These are phyloP conservation scores for Salvia rosmarinus DNA, from an alignment of 257 asterid species.

Conservation along the genomic window DNA sequence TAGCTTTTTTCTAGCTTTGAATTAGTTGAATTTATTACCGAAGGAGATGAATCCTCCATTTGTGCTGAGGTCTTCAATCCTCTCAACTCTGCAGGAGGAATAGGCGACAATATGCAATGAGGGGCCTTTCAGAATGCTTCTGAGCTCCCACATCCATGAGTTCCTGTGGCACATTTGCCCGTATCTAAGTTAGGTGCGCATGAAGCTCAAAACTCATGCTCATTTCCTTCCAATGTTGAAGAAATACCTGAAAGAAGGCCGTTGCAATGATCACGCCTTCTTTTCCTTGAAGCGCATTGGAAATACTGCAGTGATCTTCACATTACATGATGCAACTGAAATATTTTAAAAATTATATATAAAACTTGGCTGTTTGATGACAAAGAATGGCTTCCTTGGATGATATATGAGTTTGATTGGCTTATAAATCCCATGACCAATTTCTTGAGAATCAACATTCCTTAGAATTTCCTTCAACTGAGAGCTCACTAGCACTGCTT, in stretches of 20 bases:
- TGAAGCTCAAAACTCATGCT: not conserved
- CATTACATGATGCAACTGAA: slow-evolving; percentile 22
- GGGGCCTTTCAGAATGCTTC: slow-evolving; percentile 69
- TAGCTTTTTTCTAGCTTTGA: not conserved
- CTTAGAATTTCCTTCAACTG: slow-evolving; percentile 75
- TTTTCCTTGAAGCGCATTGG: slow-evolving; percentile 89
- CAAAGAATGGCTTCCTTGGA: slow-evolving; percentile 81
- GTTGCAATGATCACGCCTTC: slow-evolving; percentile 78
- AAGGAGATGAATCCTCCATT: slow-evolving; percentile 87
- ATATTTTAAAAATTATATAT: not conserved
- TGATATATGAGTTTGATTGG: slow-evolving; percentile 75
- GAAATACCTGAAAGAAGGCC: slow-evolving; percentile 74
- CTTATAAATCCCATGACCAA: slow-evolving; percentile 49
- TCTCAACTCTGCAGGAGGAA: slow-evolving; percentile 85
- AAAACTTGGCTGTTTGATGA: slow-evolving; percentile 66
- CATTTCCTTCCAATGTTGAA: not conserved
- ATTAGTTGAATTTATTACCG: slow-evolving; percentile 45
- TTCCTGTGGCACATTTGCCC: slow-evolving; percentile 49
- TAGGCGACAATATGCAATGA: slow-evolving; percentile 83
- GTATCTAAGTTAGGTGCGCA: not conserved
- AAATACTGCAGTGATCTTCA: slow-evolving; percentile 63
- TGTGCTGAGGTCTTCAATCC: slow-evolving; percentile 92
- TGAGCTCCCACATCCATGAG: slow-evolving; percentile 67
- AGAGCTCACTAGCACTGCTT: slow-evolving; percentile 76
- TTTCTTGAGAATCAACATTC: slow-evolving; percentile 57